phyloP scores from a whole-genome alignment of 805 yeast genomes.

The Yarrowia deformans region DNA sequence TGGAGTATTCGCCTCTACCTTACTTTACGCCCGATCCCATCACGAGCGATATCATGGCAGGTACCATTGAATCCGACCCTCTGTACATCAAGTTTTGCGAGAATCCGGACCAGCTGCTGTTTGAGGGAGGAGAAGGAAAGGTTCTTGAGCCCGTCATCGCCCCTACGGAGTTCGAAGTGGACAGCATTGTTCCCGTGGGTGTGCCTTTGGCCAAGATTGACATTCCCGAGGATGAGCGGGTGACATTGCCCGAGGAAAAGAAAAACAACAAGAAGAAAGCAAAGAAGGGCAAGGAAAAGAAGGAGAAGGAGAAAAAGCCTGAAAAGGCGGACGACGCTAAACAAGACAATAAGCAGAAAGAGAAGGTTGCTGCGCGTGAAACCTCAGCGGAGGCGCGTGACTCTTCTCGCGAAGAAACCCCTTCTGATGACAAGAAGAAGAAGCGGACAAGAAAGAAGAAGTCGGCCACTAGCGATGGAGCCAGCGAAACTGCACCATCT shows the following conservation, averaged over 20 bases:
- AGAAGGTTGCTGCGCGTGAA: background rate
- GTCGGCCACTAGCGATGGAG: background rate
- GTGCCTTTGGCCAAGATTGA: constrained; percentile 31
- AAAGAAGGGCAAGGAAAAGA: constrained; percentile 6
- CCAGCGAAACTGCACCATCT: background rate
- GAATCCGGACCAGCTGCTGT: constrained; percentile 23
- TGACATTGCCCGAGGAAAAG: constrained; percentile 16
- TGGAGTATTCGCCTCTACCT: constrained; percentile 30
- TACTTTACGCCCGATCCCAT: background rate
- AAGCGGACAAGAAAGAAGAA: constrained; percentile 31
- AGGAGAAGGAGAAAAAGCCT: background rate
- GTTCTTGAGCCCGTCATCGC: constrained; percentile 26
- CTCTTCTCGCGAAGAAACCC: background rate
- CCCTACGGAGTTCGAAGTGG: constrained; percentile 27
- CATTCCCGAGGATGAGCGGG: constrained; percentile 25
- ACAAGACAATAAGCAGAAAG: background rate
- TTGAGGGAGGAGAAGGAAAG: constrained; percentile 12
- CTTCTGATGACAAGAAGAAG: constrained; percentile 30
- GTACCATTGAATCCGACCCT: constrained; percentile 30
- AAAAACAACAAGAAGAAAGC: constrained; percentile 15
- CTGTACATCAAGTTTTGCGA: constrained; percentile 27
- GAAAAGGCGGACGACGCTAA: background rate
- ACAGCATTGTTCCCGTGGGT: constrained; percentile 18
- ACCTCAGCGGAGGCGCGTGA: background rate
- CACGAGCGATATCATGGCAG: background rate